Percentiles rank a stretch among this genome's conserved stretches.
These are phyloP conservation scores for Scenedesmus sp. DNA, from an alignment of 163 green algal species.

Conservation along the genomic window DNA sequence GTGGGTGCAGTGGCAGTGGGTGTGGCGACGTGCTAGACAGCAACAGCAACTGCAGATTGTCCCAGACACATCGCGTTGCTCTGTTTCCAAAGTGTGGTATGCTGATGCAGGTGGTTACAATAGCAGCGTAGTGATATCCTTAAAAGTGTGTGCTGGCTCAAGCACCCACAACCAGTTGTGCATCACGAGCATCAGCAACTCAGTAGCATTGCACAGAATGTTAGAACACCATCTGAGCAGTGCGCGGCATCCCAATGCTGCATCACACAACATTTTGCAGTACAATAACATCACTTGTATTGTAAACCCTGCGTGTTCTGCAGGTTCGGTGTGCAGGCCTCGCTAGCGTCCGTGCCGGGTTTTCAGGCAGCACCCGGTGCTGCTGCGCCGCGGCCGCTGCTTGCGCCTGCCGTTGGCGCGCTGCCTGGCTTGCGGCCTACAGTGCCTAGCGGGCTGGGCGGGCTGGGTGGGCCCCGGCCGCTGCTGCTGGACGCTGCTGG, in stretches of 20 bases:
- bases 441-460: neutral
- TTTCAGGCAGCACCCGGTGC: neutral
- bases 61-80: neutral
- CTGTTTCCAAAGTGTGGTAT: neutral
- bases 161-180: too few relatives aligned
- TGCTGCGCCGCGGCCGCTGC: neutral
- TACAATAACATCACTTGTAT: neutral
- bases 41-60: too few relatives aligned
- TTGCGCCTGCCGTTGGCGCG: neutral
- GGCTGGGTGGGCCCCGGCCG: conserved; percentile 19
- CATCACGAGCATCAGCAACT: too few relatives aligned
- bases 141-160: too few relatives aligned
- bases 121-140: neutral
- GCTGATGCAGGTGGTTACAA: neutral
- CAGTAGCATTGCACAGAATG: too few relatives aligned
- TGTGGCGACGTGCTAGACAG: neutral
- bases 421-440: neutral
- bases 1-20: neutral
- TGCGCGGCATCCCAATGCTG: too few relatives aligned
- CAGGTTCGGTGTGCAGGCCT: conserved; percentile 44
- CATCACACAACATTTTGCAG: neutral
- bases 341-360: neutral
- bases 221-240: neutral
- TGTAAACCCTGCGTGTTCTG: neutral
- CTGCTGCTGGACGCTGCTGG: conserved; percentile 76